A percentile compares a stretch with the other conserved stretches of the same genome.
Conservation (phyloP, 176 grass and related monocot genomes). For the Zoysia pacifica region DNA sequence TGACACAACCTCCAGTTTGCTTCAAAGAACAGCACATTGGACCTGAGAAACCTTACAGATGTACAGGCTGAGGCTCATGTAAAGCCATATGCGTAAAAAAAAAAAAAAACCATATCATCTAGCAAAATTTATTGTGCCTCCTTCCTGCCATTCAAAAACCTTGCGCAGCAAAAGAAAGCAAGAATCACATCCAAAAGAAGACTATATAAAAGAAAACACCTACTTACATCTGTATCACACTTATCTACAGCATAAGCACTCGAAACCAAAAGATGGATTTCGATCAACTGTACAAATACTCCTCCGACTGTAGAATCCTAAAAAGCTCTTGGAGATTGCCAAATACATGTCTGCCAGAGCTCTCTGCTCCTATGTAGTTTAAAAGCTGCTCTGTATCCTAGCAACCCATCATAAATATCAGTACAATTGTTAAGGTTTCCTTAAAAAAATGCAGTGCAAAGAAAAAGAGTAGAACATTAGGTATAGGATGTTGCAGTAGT, state of each 20-base stretch:
- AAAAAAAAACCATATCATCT: conserved; percentile 22
- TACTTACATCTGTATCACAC: conserved; percentile 35
- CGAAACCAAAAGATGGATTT: not conserved
- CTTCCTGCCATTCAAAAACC: conserved; percentile 49
- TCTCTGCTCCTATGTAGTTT: conserved; percentile 53
- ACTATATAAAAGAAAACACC: not conserved
- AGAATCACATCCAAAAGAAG: conserved; percentile 31
- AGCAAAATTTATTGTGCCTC: not conserved
- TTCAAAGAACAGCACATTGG: not conserved
- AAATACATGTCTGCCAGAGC: conserved; percentile 47
- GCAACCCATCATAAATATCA: conserved; percentile 11
- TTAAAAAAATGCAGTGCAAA: conserved; percentile 5
- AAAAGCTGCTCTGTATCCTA: conserved; percentile 64
- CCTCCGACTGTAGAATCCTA: conserved; percentile 53
- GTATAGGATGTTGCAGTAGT: not conserved
- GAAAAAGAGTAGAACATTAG: not conserved
- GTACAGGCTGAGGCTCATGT: not conserved
- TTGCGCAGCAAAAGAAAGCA: conserved; percentile 19
- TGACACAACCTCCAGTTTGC: not conserved
- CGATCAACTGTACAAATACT: conserved; percentile 46
- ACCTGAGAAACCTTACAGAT: conserved; percentile 8
- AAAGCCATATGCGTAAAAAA: conserved; percentile 1
- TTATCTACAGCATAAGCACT: conserved; percentile 20
- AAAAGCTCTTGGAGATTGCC: conserved; percentile 59
- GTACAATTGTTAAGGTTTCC: not conserved